These are phyloP conservation scores for Blastocystis sp. DNA, from an alignment of 352 stramenopile species.

Conservation along the genomic window DNA sequence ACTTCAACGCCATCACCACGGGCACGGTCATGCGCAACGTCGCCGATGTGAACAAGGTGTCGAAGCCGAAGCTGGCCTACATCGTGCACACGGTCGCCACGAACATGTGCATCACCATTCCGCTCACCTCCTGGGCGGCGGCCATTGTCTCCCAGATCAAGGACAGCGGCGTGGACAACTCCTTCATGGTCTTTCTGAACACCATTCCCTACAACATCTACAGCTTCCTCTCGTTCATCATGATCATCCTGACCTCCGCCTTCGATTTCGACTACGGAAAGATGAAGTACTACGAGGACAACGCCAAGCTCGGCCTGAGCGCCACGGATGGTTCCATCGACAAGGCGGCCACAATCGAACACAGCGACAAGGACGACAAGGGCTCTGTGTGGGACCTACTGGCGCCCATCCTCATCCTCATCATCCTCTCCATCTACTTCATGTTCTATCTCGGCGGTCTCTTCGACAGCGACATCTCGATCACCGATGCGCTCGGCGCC, in stretches of 20 bases:
- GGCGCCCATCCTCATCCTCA: constrained; percentile 83
- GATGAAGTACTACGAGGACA: constrained; percentile 68
- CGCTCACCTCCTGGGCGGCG: constrained; percentile 57
- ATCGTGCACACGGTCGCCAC: constrained; percentile 60
- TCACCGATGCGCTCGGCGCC: constrained; percentile 65
- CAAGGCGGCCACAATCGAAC: constrained; percentile 4
- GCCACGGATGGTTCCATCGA: constrained; percentile 40
- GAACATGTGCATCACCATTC: constrained; percentile 66
- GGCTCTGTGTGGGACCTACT: constrained; percentile 80
- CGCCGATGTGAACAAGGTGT: constrained; percentile 61
- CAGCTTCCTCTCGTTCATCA: constrained; percentile 41
- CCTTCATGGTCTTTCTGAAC: constrained; percentile 48
- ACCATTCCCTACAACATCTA: constrained; percentile 68
- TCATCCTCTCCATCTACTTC: constrained; percentile 84
- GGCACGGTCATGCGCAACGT: constrained; percentile 65
- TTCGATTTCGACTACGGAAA: constrained; percentile 61
- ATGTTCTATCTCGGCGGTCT: constrained; percentile 71
- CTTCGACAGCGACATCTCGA: constrained; percentile 20
- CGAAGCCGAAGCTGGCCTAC: constrained; percentile 57
- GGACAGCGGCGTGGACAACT: constrained; percentile 43
- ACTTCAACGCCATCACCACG: constrained; percentile 69
- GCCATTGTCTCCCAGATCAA: constrained; percentile 66
- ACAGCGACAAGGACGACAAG: constrained; percentile 30
- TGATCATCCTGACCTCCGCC: constrained; percentile 46
- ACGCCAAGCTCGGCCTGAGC: constrained; percentile 44